Evolutionary conservation across 805 yeast genomes (phyloP), one percentile per base, ranked within the genome.

Genomic region (Candida qinlingensis): DNA sequence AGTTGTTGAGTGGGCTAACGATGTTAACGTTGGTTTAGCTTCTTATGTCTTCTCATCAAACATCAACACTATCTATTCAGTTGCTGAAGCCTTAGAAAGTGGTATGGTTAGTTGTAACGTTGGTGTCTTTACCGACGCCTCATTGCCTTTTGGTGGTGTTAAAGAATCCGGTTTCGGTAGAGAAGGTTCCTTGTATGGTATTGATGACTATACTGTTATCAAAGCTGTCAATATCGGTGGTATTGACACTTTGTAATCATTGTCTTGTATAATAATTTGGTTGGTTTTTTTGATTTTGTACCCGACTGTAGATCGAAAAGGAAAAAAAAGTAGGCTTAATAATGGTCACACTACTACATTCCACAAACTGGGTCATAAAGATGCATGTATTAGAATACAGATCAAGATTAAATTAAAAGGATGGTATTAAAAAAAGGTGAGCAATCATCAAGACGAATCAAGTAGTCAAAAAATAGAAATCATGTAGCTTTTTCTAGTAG

Each of bases 161-260:
- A 79, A 80, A 55, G 80, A 80, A 57, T 77, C 84, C 28, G 88
- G 88, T 0, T 81, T 80, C 60, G 88, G 88, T 34, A 76, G 87
- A 64, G 88, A 83, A 63, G 87, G 87, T 13, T 77, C 84, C 1
- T 63, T 75, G 47, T 73, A 73, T 56, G 88, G 87, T 36, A 63
- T 83, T 51, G 85, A 80, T 34, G 87, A 81, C 61, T 80, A 79
- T 60, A 69, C 76, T 37, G 74, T 74, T 13, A 65, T 77, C 45
- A 80, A 80, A 60, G 68, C 81, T 8, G 68, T 79, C 38, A 74
- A 73, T 29, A 67, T 78, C 36, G 83, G 83, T 43, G 69, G 72
- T 7, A 34, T 54, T 37, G 38, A 45, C 37, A 39, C 48, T 19
- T 29, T 54, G 28, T 52, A 47, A 46, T 29, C 31, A 19, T 19